Conservation (phyloP, 306 rosid species). For the Begonia loranthoides region DNA sequence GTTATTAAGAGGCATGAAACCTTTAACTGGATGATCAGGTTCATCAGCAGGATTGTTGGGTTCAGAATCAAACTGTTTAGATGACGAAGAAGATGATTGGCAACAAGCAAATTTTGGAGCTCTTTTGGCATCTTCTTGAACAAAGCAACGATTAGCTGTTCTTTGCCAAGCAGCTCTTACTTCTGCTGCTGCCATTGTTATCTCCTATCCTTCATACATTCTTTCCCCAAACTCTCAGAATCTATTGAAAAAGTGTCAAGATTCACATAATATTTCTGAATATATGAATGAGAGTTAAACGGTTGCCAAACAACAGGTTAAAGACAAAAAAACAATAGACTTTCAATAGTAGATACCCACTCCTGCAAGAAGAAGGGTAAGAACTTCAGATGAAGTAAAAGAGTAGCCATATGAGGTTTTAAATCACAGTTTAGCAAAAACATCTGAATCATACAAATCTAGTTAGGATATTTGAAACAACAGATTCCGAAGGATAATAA, state of each 20-base stretch:
- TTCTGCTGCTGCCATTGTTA: slow-evolving; percentile 74
- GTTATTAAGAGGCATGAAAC: slow-evolving; percentile 26
- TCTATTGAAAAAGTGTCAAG: not conserved
- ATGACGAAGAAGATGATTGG: slow-evolving; percentile 57
- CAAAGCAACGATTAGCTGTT: slow-evolving; percentile 76
- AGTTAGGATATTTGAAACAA: too few species aligned
- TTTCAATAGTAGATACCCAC: too few species aligned
- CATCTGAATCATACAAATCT: too few species aligned
- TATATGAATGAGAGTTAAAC: too few species aligned
- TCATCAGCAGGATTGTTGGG: slow-evolving; percentile 27
- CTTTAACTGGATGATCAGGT: slow-evolving; percentile 29
- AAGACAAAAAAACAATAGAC: too few species aligned
- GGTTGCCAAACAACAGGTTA: too few species aligned
- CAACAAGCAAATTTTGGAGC: slow-evolving; percentile 78
- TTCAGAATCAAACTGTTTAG: slow-evolving; percentile 42
- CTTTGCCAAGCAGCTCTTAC: slow-evolving; percentile 88
- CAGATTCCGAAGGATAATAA: too few species aligned
- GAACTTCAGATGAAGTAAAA: too few species aligned
- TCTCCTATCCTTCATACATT: slow-evolving; percentile 11
- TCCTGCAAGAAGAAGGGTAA: too few species aligned
- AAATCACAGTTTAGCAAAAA: too few species aligned
- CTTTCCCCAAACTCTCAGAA: slow-evolving; percentile 2
- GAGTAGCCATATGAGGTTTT: too few species aligned
- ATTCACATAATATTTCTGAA: slow-evolving; percentile 4
- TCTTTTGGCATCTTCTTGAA: slow-evolving; percentile 88